Conservation (phyloP, 805 yeast species). For the Starmerella geochares region DNA sequence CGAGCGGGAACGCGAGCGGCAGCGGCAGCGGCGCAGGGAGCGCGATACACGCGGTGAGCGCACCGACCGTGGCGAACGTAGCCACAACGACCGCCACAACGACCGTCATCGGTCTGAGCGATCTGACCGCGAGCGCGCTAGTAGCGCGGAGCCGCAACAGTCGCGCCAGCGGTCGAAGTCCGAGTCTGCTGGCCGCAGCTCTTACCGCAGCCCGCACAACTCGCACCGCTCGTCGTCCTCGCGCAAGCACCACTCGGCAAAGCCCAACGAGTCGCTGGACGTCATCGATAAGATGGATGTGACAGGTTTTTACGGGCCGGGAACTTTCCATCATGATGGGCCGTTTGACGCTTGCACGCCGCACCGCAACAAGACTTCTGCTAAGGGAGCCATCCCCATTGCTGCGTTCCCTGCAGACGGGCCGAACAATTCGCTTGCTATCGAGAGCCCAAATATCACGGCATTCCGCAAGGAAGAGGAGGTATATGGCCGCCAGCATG, state of each 20-base stretch:
- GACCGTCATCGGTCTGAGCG: background rate
- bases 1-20: constrained; percentile 23
- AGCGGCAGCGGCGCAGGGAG: constrained; percentile 3
- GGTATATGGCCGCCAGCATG: constrained; percentile 56
- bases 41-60: constrained; percentile 8
- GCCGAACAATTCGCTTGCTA: constrained; percentile 76
- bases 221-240: constrained; percentile 5
- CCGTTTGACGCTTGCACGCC: constrained; percentile 99
- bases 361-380: constrained; percentile 64
- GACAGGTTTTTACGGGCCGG: constrained; percentile 84
- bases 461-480: constrained; percentile 45
- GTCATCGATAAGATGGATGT: constrained; percentile 93
- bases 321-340: constrained; percentile 96
- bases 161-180: constrained; percentile 23
- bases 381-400: constrained; percentile 47
- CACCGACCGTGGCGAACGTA: background rate
- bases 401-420: constrained; percentile 93
- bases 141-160: constrained; percentile 3
- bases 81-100: background rate
- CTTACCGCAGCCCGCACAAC: constrained; percentile 1
- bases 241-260: constrained; percentile 20
- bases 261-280: constrained; percentile 60
- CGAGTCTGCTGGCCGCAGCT: constrained; percentile 15
- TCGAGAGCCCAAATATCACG: constrained; percentile 42
- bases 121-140: background rate